A percentile compares a stretch with the other conserved stretches of the same genome.
Conservation (phyloP, 176 grass and related monocot species). For the Luzula sylvatica region DNA sequence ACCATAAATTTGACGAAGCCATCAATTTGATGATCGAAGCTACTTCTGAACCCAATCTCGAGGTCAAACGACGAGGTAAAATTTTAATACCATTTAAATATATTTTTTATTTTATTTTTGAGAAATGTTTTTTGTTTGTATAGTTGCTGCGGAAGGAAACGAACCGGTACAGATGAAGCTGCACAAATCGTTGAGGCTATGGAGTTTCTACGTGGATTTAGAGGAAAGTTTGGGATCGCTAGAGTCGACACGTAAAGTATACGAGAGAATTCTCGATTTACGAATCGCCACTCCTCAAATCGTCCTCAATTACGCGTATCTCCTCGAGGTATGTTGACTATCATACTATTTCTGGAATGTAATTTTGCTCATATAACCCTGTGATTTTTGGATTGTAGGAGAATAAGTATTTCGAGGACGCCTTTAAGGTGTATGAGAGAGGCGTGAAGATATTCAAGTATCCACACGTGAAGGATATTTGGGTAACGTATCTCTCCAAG, state of each 20-base stretch:
- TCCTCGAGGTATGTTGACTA: slow-evolving; percentile 33
- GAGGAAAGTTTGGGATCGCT: slow-evolving; percentile 39
- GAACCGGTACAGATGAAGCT: slow-evolving; percentile 38
- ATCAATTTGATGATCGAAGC: slow-evolving; percentile 45
- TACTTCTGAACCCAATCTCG: slow-evolving; percentile 38
- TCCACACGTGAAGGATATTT: slow-evolving; percentile 53
- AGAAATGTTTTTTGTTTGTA: too few species aligned
- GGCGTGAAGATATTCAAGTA: slow-evolving; percentile 53
- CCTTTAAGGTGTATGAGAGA: slow-evolving; percentile 63
- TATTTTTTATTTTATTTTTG: not conserved
- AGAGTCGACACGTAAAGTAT: slow-evolving; percentile 44
- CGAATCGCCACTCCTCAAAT: slow-evolving; percentile 46
- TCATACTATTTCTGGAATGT: not conserved
- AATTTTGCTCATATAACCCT: slow-evolving; percentile 4
- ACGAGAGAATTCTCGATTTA: slow-evolving; percentile 52
- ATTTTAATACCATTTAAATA: not conserved
- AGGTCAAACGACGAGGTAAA: slow-evolving; percentile 35
- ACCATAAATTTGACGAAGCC: slow-evolving; percentile 22
- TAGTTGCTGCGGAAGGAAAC: slow-evolving; percentile 27
- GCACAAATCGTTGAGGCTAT: slow-evolving; percentile 46
- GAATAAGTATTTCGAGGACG: slow-evolving; percentile 59
- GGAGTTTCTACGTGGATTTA: slow-evolving; percentile 63
- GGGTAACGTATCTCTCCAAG: slow-evolving; percentile 55
- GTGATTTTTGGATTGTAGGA: not conserved
- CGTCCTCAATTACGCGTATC: slow-evolving; percentile 49